Evolutionary conservation across 2,329 filamentous ascomycete species (phyloP), one percentile per base, ranked within the genome.

Genomic region (Phaeosphaeriaceae sp.): DNA sequence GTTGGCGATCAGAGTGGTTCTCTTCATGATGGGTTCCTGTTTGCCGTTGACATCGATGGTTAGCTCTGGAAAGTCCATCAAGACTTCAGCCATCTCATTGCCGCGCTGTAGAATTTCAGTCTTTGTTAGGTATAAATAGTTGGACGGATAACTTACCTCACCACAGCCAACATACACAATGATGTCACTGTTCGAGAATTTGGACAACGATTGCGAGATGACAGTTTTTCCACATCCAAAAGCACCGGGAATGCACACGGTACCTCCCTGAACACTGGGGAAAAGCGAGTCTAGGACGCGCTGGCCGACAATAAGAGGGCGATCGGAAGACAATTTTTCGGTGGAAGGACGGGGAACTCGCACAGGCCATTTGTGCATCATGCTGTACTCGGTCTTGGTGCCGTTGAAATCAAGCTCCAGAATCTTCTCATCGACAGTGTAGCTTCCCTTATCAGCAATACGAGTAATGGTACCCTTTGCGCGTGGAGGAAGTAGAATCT

Each of bases 191-290:
- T 99, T 99, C 71, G 94, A 99, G 82, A 99, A 99, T 79, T 99
- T 99, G 76, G 94, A 99, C 58, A 99, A 89, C 53, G 91, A 96
- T 79, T 99, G 94, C 70, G 88, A 92, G 78, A 99, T 99, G 80
- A 99, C 94, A 68, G 94, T 99, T 87, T 99, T 99, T 72, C 94
- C 94, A 71, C 94, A 99, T 60, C 94, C 94, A 74, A 99, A 99
- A 77, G 94, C 94, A 73, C 94, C 94, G 20, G 94, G 94, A 71
- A 99, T 99, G 72, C 93, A 96, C 61, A 97, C 92, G 36, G 94
- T 99, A 73, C 94, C 94, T 75, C 94, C 94, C 79, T 96, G 92
- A 8, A 99, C 94, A 80, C 89, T 88, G 45, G 94, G 94, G 81
- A 97, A 99, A 38, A 99, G 85, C 58, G 94, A 90, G 74, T 99